Conservation (phyloP, 2,329 filamentous ascomycete species). For the Phoma sp. region DNA sequence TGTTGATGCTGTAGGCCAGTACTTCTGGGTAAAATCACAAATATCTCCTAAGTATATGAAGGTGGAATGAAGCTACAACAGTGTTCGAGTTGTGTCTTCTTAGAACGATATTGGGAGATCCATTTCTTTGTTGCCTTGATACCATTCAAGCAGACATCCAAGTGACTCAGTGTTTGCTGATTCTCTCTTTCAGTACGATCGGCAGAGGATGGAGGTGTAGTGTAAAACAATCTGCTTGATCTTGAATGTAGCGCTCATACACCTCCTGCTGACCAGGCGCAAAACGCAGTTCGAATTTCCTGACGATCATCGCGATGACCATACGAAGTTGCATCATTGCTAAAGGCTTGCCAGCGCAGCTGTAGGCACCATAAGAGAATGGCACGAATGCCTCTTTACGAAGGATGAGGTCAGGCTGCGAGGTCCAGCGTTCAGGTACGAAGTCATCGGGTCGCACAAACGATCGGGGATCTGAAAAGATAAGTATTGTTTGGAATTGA, state of each 20-base stretch:
- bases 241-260: slow-evolving; percentile 10
- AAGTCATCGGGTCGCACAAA: slow-evolving; percentile 25
- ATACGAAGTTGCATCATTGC: slow-evolving; percentile 23
- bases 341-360: slow-evolving; percentile 59
- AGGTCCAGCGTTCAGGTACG: slow-evolving; percentile 24
- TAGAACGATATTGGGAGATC: too few species aligned
- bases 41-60: too few species aligned
- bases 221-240: slow-evolving; percentile 23
- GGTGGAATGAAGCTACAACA: too few species aligned
- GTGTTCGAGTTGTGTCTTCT: too few species aligned
- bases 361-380: slow-evolving; percentile 69
- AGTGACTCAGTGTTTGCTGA: neutral
- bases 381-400: slow-evolving; percentile 67
- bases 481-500: neutral
- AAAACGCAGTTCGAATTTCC: slow-evolving; percentile 14
- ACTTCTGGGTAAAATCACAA: too few species aligned
- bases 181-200: slow-evolving; percentile 8
- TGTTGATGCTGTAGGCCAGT: too few species aligned
- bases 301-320: slow-evolving; percentile 9
- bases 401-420: slow-evolving; percentile 18
- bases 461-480: slow-evolving; percentile 12
- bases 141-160: neutral
- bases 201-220: slow-evolving; percentile 17
- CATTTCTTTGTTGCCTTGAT: too few species aligned
- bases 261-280: slow-evolving; percentile 4